These are phyloP conservation scores for Alternaria brassicae DNA, from an alignment of 2,329 filamentous ascomycete species.

Conservation along the genomic window DNA sequence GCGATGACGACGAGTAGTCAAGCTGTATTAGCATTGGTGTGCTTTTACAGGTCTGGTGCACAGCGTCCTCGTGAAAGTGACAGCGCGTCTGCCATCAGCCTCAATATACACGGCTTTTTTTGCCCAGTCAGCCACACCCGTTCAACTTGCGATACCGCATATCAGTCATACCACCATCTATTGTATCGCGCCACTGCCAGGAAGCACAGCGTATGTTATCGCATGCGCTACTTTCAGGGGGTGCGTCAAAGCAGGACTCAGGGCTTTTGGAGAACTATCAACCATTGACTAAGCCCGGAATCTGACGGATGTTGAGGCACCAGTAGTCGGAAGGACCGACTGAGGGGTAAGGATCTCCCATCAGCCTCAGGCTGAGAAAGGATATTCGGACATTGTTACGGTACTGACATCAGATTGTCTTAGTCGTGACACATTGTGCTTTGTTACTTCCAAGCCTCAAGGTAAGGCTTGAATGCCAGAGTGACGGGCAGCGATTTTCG, in stretches of 20 bases:
- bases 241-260: not conserved
- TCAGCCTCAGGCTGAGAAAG: not conserved
- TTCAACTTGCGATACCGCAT: not conserved
- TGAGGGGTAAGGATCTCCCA: not conserved
- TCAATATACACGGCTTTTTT: not conserved
- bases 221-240: not conserved
- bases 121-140: not conserved
- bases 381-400: not conserved
- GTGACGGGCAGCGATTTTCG: not conserved
- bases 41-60: not conserved
- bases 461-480: not conserved
- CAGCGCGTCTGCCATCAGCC: not conserved
- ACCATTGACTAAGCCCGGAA: not conserved
- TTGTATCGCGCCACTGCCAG: not conserved
- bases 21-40: not conserved
- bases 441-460: not conserved
- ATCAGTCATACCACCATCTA: not conserved
- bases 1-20: slow-evolving; percentile 68
- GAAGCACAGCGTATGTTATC: not conserved
- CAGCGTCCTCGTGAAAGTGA: not conserved
- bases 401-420: not conserved
- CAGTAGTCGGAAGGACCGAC: not conserved
- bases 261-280: not conserved
- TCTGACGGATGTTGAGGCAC: not conserved
- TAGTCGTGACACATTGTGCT: not conserved